Evolutionary conservation across 2,329 filamentous ascomycete genomes (phyloP).

Genomic region (Cladosporium velox): DNA sequence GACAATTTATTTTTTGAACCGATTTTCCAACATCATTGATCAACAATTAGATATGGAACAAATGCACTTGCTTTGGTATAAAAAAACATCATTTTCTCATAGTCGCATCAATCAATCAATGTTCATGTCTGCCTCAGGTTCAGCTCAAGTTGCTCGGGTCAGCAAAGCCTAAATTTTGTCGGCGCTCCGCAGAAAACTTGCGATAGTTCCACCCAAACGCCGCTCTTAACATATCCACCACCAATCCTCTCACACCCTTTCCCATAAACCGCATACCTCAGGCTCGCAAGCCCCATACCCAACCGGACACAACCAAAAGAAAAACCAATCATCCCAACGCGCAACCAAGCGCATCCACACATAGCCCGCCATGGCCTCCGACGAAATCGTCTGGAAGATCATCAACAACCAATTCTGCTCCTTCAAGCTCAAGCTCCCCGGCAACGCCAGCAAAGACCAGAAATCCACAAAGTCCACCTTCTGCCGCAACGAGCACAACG

Average conservation of each 20-base stretch:
- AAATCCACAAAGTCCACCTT: conserved; percentile 84
- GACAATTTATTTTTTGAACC: not conserved
- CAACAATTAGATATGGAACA: not conserved
- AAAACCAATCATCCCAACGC: not conserved
- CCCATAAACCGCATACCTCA: not conserved
- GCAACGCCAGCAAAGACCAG: conserved; percentile 45
- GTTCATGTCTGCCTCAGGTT: conserved; percentile 7
- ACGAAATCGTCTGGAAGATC: conserved; percentile 97
- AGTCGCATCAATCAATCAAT: not conserved
- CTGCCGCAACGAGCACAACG: conserved; percentile 75
- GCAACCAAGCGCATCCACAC: not conserved
- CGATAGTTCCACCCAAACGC: conserved; percentile 8
- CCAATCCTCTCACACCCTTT: not conserved
- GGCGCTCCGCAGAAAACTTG: conserved; percentile 2
- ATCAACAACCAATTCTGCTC: conserved; percentile 95
- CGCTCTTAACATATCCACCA: conserved; percentile 5
- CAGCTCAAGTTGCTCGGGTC: not conserved
- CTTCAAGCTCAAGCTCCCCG: conserved; percentile 77
- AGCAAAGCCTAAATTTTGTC: conserved; percentile 18
- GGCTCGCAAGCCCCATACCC: not conserved
- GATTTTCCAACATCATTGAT: not conserved
- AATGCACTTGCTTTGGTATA: not conserved
- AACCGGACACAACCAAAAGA: not conserved
- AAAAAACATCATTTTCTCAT: not conserved
- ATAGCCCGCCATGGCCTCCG: conserved; percentile 68